Base-by-base conservation (phyloP, 2,329 filamentous ascomycete genomes). In the Phoma sp. region DNA sequence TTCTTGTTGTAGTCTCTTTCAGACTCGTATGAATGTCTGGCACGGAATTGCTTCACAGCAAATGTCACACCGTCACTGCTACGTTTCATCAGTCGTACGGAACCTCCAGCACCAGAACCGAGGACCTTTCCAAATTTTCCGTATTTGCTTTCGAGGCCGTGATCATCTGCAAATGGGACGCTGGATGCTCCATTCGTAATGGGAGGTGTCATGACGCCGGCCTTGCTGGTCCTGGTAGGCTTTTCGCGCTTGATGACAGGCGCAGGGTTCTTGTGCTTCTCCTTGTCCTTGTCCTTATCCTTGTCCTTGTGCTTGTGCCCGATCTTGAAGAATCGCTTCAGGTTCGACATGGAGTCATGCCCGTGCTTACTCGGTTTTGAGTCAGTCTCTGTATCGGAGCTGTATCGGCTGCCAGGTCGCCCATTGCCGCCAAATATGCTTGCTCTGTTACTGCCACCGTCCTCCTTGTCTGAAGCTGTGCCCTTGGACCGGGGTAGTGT, bases 1-100 rank as follows among this genome's bases (percentile, higher is more conserved):
- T 99, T 99, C 78, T 99, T 99, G 65, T 92, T 91, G 71, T 99
- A 99, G 65, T 98, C 95, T 69, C 91, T 92, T 72, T 97, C 90
- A 1, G 89, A 91, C 77, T 99, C 95, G 77, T 97, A 96, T 0
- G 90, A 88, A 76, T 99, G 94, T 31, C 92, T 87, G 50, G 94
- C 88, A 48, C 95, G 84, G 77, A 99, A 99, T 72, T 99, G 94
- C 77, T 99, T 99, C 48, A 98, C 95, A 1, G 95, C 95, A 76
- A 99, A 99, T 0, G 96, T 95, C 6, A 91, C 92, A 24, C 90
- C 90, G 71, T 99, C 95, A 60, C 91, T 93, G 69, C 88, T 94
- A 58, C 95, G 86, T 80, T 95, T 97, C 88, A 99, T 92, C 45
- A 99, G 78, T 62, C 94, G 86, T 15, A 99, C 95, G 0, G 94